These are phyloP conservation scores for Saccharomycopsis sp. DNA, from an alignment of 805 yeast genomes.

Conservation along the genomic window DNA sequence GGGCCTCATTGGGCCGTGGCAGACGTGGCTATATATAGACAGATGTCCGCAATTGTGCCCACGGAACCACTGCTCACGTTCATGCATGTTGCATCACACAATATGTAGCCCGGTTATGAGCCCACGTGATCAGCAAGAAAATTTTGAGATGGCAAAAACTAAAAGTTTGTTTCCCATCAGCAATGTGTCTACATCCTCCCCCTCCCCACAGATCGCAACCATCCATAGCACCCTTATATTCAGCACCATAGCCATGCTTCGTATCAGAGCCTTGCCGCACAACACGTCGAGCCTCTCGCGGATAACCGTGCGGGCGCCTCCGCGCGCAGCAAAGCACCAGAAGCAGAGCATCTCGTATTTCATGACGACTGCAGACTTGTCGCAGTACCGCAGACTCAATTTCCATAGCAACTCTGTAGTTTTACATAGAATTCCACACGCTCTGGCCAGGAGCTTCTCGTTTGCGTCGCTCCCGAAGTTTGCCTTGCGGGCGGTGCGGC, in stretches of 20 bases:
- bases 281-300: background rate
- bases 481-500: conserved; percentile 44
- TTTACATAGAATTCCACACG: background rate
- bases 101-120: background rate
- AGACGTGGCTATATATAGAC: too few relatives aligned
- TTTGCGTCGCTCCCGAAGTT: conserved; percentile 42
- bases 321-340: background rate
- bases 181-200: too few relatives aligned
- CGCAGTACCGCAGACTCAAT: conserved; percentile 4
- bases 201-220: too few relatives aligned
- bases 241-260: background rate
- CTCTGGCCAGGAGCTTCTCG: conserved; percentile 23
- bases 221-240: too few relatives aligned
- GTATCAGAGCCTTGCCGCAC: background rate
- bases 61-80: too few relatives aligned
- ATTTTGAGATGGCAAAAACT: background rate
- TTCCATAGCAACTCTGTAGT: conserved; percentile 6
- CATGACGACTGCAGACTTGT: conserved; percentile 2
- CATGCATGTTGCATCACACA: too few relatives aligned
- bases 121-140: background rate
- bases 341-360: conserved; percentile 12
- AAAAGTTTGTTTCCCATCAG: too few relatives aligned
- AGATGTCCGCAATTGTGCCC: too few relatives aligned
- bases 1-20: too few relatives aligned
- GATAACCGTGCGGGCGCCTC: background rate